Evolutionary conservation across 129 eudicot genomes (phyloP).

Genomic region (Saposhnikovia divaricata): DNA sequence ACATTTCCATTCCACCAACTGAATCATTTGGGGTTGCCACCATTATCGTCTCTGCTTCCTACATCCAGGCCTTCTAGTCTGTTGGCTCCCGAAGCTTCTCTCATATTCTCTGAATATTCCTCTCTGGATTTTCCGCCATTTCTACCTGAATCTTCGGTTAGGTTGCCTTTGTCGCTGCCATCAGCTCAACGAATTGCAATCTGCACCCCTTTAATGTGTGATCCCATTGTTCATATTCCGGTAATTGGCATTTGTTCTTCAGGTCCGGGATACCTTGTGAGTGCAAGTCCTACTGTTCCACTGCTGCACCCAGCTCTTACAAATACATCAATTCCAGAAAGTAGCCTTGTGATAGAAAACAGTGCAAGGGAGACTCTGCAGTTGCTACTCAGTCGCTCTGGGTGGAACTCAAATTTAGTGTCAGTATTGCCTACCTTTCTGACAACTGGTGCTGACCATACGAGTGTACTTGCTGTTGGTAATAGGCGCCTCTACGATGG

Average conservation of each 20-base stretch:
- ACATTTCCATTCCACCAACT: constrained; percentile 33
- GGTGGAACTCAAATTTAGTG: constrained; percentile 31
- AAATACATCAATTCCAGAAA: constrained; percentile 36
- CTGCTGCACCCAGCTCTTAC: constrained; percentile 29
- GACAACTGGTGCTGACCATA: constrained; percentile 18
- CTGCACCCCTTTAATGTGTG: constrained; percentile 69
- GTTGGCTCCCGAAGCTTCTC: constrained; percentile 34
- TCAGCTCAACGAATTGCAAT: constrained; percentile 54
- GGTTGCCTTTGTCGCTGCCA: constrained; percentile 37
- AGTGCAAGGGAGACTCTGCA: constrained; percentile 69
- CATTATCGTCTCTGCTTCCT: constrained; percentile 47
- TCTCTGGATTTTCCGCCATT: constrained; percentile 45
- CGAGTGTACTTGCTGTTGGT: constrained; percentile 30
- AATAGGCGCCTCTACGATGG: constrained; percentile 52
- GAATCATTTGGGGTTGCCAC: constrained; percentile 51
- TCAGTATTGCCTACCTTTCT: constrained; percentile 43
- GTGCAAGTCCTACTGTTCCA: constrained; percentile 56
- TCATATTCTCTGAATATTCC: constrained; percentile 34
- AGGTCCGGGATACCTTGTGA: constrained; percentile 74
- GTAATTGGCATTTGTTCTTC: constrained; percentile 69
- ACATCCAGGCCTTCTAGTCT: constrained; percentile 32
- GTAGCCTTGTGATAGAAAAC: constrained; percentile 43
- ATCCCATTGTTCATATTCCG: constrained; percentile 76
- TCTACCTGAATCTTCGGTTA: constrained; percentile 40
- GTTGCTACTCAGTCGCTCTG: constrained; percentile 48